phyloP scores from a whole-genome alignment of 331 rosid species.

The Quercus lobata region DNA sequence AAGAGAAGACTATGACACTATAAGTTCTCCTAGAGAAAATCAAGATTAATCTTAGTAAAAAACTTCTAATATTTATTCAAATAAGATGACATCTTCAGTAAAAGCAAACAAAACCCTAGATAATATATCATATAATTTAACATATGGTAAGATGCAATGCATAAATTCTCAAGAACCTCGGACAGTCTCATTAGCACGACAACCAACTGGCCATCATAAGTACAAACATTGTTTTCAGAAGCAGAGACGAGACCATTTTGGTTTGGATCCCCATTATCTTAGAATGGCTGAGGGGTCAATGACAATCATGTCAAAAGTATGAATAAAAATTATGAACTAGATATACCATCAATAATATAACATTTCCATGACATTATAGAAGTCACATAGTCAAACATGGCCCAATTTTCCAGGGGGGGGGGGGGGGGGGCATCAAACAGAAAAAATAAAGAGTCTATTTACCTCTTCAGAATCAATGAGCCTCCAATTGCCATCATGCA shows the following conservation, averaged over 20 bases:
- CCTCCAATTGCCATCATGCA: conserved; percentile 81
- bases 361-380: neutral
- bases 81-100: neutral
- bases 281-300: neutral
- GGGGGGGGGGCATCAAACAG: neutral
- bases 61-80: neutral
- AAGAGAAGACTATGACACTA: no score
- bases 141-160: neutral
- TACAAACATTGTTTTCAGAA: neutral
- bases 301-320: neutral
- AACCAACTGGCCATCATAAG: neutral
- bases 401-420: no score
- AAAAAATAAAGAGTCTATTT: neutral
- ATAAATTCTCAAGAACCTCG: neutral
- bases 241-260: neutral
- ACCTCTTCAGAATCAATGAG: conserved; percentile 97
- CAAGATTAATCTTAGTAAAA: neutral
- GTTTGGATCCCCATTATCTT: neutral
- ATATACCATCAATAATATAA: neutral
- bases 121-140: neutral
- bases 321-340: neutral
- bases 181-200: neutral
- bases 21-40: neutral
- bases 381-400: neutral
- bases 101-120: neutral